phyloP scores from a whole-genome alignment of 2,329 filamentous ascomycete species.

The Ophiostoma himal-ulmi region DNA sequence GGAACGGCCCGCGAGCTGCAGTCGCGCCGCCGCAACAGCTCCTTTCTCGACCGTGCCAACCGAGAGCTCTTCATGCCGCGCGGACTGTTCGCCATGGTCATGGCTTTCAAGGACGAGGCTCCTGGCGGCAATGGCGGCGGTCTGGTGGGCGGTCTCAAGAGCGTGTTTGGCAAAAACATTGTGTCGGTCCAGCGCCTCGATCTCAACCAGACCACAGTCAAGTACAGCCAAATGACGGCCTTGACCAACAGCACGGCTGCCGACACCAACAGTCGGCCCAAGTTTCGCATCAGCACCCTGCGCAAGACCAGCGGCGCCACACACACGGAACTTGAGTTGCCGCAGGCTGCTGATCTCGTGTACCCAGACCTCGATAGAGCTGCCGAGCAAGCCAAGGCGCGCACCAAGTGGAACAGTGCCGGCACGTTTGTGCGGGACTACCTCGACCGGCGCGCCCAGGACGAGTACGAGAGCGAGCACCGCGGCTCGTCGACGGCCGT shows the following conservation, averaged over 20 bases:
- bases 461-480: constrained; percentile 39
- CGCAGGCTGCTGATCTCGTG: constrained; percentile 37
- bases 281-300: constrained; percentile 32
- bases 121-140: constrained; percentile 18
- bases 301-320: constrained; percentile 35
- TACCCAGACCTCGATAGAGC: constrained; percentile 23
- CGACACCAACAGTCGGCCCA: constrained; percentile 24
- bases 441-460: constrained; percentile 44
- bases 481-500: constrained; percentile 37
- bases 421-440: constrained; percentile 41
- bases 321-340: constrained; percentile 35
- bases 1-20: constrained; percentile 31
- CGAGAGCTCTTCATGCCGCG: constrained; percentile 32
- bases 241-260: neutral
- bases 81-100: constrained; percentile 31
- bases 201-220: neutral
- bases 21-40: constrained; percentile 29
- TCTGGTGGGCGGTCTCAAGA: neutral
- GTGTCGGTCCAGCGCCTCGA: neutral
- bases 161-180: neutral
- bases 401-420: constrained; percentile 31
- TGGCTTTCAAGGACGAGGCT: constrained; percentile 30
- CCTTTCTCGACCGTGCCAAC: constrained; percentile 31
- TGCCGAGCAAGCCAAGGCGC: constrained; percentile 10
- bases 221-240: constrained; percentile 5